Base-by-base conservation (phyloP, 768 basidiomycete species). In the Xanthoconium stramineum region DNA sequence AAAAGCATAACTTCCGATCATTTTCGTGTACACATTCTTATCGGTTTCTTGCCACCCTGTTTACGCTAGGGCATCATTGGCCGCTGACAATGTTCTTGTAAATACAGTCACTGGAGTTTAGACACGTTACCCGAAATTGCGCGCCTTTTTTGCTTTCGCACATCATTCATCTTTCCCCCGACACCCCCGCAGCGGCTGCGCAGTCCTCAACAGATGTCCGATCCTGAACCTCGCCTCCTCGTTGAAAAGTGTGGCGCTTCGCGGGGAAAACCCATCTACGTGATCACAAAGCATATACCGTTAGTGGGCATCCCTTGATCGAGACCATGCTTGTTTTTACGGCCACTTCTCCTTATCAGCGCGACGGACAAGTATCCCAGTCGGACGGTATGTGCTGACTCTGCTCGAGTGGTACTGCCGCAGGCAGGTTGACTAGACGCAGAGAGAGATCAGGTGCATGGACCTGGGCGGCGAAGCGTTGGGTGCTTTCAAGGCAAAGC, bases 381-480 rank as follows among this genome's bases (percentile, higher is more conserved):
- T 45, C 74, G 69, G 58, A 72, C 65, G 61, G 74, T 75, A 55
- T 37, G 75, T 61, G 38, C 48, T 29, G 29, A 35, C 35, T 53
- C 19, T 28, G 33, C 17, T 47, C 40, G 37, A 47, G 33, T 47
- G 37, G 36, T 35, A 50, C 6, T 36, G 32, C 13, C 30, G 20
- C 42, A 38, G 51, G 24, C 49, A 55, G 39, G 45, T 55, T 64
- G 52, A 66, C 57, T 52, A 37, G 56, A 24, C 29, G 47, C 60
- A 75, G 74, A 70, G 74, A 61, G 76, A 77, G 61, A 76, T 76
- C 45, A 68, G 76, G 50, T 76, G 75, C 52, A 76, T 77, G 76
- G 75, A 76, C 62, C 61, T 76, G 38, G 75, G 73, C 14, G 66
- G 52, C n/a, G 74, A 75, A 46, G 74, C 74, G 12, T 64, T 75